A percentile compares a stretch with the other conserved stretches of the same genome.
Evolutionary conservation across 2,329 filamentous ascomycete genomes (phyloP).

Genomic region (Aureobasidium sp.): DNA sequence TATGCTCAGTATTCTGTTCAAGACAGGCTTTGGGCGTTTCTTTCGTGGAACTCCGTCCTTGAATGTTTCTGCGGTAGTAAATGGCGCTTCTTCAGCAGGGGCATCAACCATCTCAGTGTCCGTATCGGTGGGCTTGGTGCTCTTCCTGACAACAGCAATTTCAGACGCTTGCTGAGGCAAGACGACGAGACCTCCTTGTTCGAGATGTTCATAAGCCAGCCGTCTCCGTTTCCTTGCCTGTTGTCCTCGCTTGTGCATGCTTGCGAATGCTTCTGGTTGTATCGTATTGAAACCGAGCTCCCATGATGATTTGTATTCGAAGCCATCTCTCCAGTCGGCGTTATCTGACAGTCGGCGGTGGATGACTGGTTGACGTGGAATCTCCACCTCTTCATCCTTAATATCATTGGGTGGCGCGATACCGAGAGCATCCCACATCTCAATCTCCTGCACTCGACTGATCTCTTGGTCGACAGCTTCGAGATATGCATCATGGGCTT

Average conservation of each 20-base stretch:
- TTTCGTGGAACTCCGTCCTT: not conserved
- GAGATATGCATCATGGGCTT: constrained; percentile 37
- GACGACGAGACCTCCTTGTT: not conserved
- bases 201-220: constrained; percentile 1
- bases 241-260: constrained; percentile 17
- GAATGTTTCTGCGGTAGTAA: not conserved
- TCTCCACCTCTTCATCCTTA: constrained; percentile 20
- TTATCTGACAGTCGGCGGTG: constrained; percentile 32
- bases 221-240: constrained; percentile 16
- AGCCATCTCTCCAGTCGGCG: constrained; percentile 39
- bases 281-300: constrained; percentile 28
- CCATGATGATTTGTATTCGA: constrained; percentile 45
- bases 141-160: not conserved
- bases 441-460: constrained; percentile 39
- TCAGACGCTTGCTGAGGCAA: not conserved
- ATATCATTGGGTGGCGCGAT: constrained; percentile 21
- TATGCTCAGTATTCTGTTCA: not conserved
- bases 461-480: constrained; percentile 42
- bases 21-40: not conserved
- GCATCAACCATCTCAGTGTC: not conserved
- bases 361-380: constrained; percentile 23
- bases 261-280: constrained; percentile 16
- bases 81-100: not conserved
- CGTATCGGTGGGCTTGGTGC: not conserved
- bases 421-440: constrained; percentile 39